Evolutionary conservation across 1,139 yeast species (phyloP), one percentile per base, ranked within the genome.

Genomic region (Scheffersomyces parashehatae): DNA sequence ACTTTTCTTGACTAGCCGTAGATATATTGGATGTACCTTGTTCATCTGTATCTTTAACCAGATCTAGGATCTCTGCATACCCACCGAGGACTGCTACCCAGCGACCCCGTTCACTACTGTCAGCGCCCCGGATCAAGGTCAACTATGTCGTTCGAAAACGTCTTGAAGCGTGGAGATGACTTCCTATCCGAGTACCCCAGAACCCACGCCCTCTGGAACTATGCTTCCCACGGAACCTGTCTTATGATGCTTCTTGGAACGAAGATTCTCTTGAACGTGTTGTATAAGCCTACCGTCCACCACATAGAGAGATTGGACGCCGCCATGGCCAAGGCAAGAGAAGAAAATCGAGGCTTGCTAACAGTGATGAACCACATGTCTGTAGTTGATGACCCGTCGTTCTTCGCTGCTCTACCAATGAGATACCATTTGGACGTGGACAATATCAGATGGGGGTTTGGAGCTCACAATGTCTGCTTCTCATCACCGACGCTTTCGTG

Each of bases 361-460:
- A 89, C 98, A 0, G 81, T 91, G n/a, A 89, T 91, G 96, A 93
- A 93, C 62, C 99, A 93, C 59, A 88, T 90, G 85, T 87, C 96
- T 1, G 89, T 88, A 44, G 85, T 90, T 24, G 99, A 93, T 60
- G 99, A 93, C 58, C 99, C 99, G 0, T 76, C 88, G 28, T 70
- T 89, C 41, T 93, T 95, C 85, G 96, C 95, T 0, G 80, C 88
- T 37, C 71, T 91, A 47, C 97, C 97, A 0, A 76, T 83, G 79
- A 73, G 82, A 39, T 82, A 79, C 53, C 85, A 82, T 52, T 65
- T 70, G 15, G 80, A 83, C 47, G 68, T 88, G 12, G 86, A 83
- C 50, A 78, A 82, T 44, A 79, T 90, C 43, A 73, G 99, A 56
- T 93, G 98, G 98, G 91, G 97, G 5, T 73, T 93, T 50, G 99